Evolutionary conservation across 2,329 filamentous ascomycete species (phyloP).

Genomic region (Aspergillus sp.): DNA sequence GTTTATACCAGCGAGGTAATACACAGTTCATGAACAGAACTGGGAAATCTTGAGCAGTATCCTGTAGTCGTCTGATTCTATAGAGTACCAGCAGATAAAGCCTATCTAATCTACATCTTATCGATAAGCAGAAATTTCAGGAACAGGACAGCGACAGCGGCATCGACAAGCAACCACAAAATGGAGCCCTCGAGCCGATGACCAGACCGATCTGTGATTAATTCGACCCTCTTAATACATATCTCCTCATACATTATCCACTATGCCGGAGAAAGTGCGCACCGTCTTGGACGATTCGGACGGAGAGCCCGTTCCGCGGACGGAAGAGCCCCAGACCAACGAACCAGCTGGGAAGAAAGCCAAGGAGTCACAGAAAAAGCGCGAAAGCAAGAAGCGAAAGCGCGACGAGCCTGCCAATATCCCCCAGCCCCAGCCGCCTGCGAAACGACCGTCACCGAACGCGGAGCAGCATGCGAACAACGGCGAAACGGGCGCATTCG

Average conservation of each 20-base stretch:
- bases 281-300: neutral
- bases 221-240: too few species aligned
- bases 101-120: too few species aligned
- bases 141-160: too few species aligned
- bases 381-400: conserved; percentile 28
- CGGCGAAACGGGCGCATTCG: conserved; percentile 1
- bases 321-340: conserved; percentile 1
- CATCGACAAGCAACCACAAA: too few species aligned
- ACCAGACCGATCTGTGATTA: neutral
- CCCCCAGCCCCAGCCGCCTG: conserved; percentile 2
- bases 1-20: too few species aligned
- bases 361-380: conserved; percentile 12
- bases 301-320: neutral
- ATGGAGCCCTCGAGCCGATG: conserved; percentile 1
- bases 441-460: neutral
- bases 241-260: too few species aligned
- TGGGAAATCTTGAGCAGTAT: too few species aligned
- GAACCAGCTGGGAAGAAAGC: conserved; percentile 8
- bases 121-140: too few species aligned
- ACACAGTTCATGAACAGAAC: too few species aligned
- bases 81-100: too few species aligned
- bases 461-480: conserved; percentile 1
- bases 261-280: neutral
- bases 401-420: conserved; percentile 15
- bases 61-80: too few species aligned